Evolutionary conservation across 176 grass and related monocot genomes (phyloP), one percentile per base, ranked within the genome.

Genomic region (Canna indica): DNA sequence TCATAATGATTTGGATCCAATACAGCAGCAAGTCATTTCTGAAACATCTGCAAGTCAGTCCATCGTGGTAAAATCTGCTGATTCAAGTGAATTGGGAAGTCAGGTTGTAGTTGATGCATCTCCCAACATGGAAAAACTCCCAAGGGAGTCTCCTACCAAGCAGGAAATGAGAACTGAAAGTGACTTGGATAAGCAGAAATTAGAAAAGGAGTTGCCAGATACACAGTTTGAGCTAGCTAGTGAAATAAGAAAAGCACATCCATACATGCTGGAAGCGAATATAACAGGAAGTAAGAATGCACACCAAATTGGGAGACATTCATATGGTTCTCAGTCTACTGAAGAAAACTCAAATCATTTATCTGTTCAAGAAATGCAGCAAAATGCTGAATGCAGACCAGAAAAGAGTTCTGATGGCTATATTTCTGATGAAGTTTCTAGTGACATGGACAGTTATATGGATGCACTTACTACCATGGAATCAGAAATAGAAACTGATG

Each of bases 391-490:
- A 44, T 65, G 66, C 47, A 47, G 58, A 73, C 47, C 88, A 74
- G 79, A 47, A 75, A 81, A 79, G 59, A 97, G 83, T 69, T 84
- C 78, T 62, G 80, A 87, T 60, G 74, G 76, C 29, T 90, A 87
- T 83, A 84, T 72, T 69, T 92, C 93, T 52, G 88, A 97, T 78
- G 73, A 47, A 50, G 35, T 57, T 62, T 52, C 71, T 79, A 84
- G 71, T 28, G 71, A 84, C 12, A 36, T 79, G 42, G 88, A 90
- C 42, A 82, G 70, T 50, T 97, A 83, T 34, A 35, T 87, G 35
- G 93, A 97, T n/a, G 77, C 83, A 24, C 84, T 90, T 62, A 87
- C 84, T 16, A 78, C 79, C 25, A 81, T 90, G 81, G 86, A 91
- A 25, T 93, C 86, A 73, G 90, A 89, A 71, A 68, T 77, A 73